A percentile compares a stretch with the other conserved stretches of the same genome.
Evolutionary conservation across 2,329 filamentous ascomycete genomes (phyloP).

Genomic region (Claviceps pusilla): DNA sequence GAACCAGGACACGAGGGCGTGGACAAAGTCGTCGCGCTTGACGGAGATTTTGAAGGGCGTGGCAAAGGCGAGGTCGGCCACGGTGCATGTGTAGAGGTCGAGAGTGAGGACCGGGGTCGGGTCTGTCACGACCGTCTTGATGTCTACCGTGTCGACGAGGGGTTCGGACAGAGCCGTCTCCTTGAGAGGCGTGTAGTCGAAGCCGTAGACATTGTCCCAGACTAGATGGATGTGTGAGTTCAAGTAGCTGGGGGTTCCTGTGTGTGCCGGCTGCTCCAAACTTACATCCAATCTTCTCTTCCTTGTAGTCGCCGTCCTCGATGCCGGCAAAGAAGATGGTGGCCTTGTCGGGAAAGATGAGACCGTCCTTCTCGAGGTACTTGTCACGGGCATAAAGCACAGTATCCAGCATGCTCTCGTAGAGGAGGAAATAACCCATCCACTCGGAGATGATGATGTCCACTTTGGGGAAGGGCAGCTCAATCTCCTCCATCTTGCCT

Average conservation of each 20-base stretch:
- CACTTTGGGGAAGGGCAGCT: conserved; percentile 83
- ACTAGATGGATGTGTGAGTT: conserved; percentile 39
- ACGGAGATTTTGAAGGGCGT: conserved; percentile 60
- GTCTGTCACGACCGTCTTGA: conserved; percentile 94
- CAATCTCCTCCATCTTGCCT: conserved; percentile 99
- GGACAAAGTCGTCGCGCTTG: conserved; percentile 85
- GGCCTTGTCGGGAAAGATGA: conserved; percentile 98
- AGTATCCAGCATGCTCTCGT: conserved; percentile 98
- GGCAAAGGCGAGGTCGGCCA: conserved; percentile 70
- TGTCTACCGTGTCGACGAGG: conserved; percentile 91
- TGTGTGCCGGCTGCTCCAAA: conserved; percentile 5
- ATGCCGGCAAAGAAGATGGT: conserved; percentile 95
- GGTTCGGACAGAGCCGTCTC: conserved; percentile 86
- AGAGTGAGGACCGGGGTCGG: conserved; percentile 72
- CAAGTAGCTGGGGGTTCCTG: not conserved
- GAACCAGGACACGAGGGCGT: conserved; percentile 96
- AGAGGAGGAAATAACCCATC: conserved; percentile 99
- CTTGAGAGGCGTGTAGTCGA: conserved; percentile 91
- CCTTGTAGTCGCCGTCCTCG: conserved; percentile 98
- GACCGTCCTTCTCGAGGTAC: conserved; percentile 71
- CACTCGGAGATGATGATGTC: conserved; percentile 99
- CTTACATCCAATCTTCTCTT: conserved; percentile 98
- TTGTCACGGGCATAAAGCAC: conserved; percentile 91
- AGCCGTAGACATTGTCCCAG: conserved; percentile 99
- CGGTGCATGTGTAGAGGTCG: conserved; percentile 81